A percentile compares a stretch with the other conserved stretches of the same genome.
Conservation (phyloP, 495 filamentous ascomycete species). For the Penicillium taxi region DNA sequence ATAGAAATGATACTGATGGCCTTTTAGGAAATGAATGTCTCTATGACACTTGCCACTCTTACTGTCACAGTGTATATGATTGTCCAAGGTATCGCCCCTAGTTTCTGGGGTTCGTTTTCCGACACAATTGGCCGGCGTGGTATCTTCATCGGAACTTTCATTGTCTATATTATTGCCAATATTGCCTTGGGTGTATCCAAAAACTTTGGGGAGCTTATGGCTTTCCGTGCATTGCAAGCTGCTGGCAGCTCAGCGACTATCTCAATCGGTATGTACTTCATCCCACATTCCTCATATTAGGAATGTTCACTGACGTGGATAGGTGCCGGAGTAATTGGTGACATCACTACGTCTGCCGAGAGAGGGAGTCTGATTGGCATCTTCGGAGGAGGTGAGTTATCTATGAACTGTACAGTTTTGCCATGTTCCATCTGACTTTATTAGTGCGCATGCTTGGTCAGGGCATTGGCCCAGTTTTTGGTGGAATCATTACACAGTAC, state of each 20-base stretch:
- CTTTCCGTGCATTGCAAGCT: constrained; percentile 56
- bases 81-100: constrained; percentile 39
- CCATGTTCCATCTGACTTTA: no score
- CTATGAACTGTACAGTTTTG: no score
- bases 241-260: constrained; percentile 50
- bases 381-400: constrained; percentile 30
- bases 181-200: constrained; percentile 55
- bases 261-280: constrained; percentile 25
- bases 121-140: constrained; percentile 35
- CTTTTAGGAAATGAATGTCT: constrained; percentile 19
- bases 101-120: constrained; percentile 38
- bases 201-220: constrained; percentile 54
- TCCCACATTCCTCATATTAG: background rate
- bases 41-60: constrained; percentile 28
- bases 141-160: constrained; percentile 33
- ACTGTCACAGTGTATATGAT: constrained; percentile 40
- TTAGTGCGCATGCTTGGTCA: constrained; percentile 43
- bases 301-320: background rate
- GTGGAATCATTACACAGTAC: constrained; percentile 55
- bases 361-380: constrained; percentile 34
- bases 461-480: constrained; percentile 55
- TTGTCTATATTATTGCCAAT: constrained; percentile 45
- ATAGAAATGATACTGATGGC: background rate
- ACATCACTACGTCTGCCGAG: constrained; percentile 32
- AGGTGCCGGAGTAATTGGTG: constrained; percentile 35